phyloP scores from a whole-genome alignment of 2,329 filamentous ascomycete species.

The Phoma herbarum region DNA sequence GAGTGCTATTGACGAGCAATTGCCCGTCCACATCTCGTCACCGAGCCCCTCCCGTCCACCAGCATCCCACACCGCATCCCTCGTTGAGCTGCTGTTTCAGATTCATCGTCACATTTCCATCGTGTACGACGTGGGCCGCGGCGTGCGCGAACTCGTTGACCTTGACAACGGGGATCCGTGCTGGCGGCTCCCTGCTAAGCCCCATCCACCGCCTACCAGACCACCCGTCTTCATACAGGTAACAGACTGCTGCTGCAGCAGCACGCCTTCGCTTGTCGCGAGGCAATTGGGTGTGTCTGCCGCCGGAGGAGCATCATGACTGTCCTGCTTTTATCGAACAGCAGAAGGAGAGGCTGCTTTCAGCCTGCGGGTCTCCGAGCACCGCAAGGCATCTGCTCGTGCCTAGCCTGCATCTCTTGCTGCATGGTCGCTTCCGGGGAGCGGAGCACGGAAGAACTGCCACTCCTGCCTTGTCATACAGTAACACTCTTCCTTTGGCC shows the following conservation, averaged over 20 bases:
- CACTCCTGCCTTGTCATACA: conserved; percentile 7
- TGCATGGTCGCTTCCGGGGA: conserved; percentile 9
- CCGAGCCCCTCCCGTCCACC: background rate
- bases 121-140: conserved; percentile 19
- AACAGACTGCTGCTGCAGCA: conserved; percentile 1
- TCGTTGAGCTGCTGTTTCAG: conserved; percentile 26
- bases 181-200: conserved; percentile 27
- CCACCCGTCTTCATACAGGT: conserved; percentile 4
- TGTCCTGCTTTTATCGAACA: background rate
- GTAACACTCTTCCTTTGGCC: conserved; percentile 1
- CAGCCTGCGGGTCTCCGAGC: conserved; percentile 24
- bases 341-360: conserved; percentile 23
- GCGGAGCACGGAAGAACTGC: conserved; percentile 10
- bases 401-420: conserved; percentile 15
- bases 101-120: conserved; percentile 16
- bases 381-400: conserved; percentile 24
- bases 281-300: conserved; percentile 9
- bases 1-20: background rate
- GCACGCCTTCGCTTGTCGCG: conserved; percentile 5
- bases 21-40: background rate
- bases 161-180: conserved; percentile 21
- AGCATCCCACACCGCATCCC: conserved; percentile 7
- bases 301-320: background rate
- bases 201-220: conserved; percentile 25
- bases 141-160: conserved; percentile 27